Evolutionary conservation across 768 basidiomycete genomes (phyloP), one percentile per base, ranked within the genome.

Genomic region (Trametes maxima): DNA sequence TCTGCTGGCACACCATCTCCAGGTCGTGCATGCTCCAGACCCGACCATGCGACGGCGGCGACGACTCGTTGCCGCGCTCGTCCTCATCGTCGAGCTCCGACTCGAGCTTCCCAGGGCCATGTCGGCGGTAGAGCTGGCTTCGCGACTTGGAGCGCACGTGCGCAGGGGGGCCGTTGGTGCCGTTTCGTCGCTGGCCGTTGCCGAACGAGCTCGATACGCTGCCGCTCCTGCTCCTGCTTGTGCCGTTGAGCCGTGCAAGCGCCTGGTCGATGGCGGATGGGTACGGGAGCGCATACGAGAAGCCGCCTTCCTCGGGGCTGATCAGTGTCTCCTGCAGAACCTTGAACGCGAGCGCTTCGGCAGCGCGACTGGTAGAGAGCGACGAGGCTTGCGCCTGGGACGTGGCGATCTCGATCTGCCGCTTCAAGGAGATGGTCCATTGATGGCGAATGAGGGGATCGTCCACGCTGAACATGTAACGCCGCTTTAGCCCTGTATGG

Each of bases 401-500:
- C 14, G 76, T 78, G 24, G 68, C 73, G 35, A 70, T 57, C 50
- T 89, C 88, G 52, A 89, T 86, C 66, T 90, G 83, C 57, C 83
- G 83, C 69, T 83, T 84, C 63, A 94, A 74, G 25, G 84, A 86
- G 4, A 83, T 80, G 0, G 80, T 81, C 91, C 91, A 94, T 61
- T 88, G 84, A 61, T 89, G 83, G 19, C 88, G 85, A 17, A 90
- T 81, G 40, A 90, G 79, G 0, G 88, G 82, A 68, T 94, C 92
- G 52, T 89, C 85, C 44, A 97, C 86, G 64, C 92, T 94, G 79
- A 97, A 98, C 87, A 97, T 94, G 76, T 98, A 98, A 69, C 88
- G 86, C 66, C 94, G 84, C 74, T 89, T 91, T 55, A 77, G 60
- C 33, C 86, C 85, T 35, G 78, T 70, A 64, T 88, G 85, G 66